These are phyloP conservation scores for Cladosporium sp. DNA, from an alignment of 2,329 filamentous ascomycete species.

Conservation along the genomic window DNA sequence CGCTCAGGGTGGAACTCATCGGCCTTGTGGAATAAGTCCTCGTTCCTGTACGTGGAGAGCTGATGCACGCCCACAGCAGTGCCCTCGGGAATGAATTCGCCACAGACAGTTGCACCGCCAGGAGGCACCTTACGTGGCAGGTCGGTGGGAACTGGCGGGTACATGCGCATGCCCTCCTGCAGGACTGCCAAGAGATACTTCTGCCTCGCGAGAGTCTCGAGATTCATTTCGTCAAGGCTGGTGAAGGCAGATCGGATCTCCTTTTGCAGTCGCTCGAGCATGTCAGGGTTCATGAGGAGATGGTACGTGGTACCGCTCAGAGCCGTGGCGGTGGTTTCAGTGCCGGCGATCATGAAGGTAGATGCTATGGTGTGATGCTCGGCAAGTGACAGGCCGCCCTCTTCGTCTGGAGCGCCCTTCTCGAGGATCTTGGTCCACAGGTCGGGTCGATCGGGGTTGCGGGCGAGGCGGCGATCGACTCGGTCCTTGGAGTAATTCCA, in stretches of 20 bases:
- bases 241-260: constrained; percentile 50
- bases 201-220: constrained; percentile 20
- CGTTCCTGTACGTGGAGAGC: constrained; percentile 18
- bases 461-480: constrained; percentile 25
- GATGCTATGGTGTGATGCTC: constrained; percentile 33
- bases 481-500: constrained; percentile 25
- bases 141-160: constrained; percentile 33
- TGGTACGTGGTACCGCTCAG: constrained; percentile 69
- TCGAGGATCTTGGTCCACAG: constrained; percentile 16
- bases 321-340: constrained; percentile 73
- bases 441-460: constrained; percentile 15
- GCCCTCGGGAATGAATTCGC: constrained; percentile 18
- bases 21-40: constrained; percentile 2
- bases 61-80: constrained; percentile 19
- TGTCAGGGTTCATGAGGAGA: constrained; percentile 58
- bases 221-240: constrained; percentile 24
- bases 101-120: constrained; percentile 26
- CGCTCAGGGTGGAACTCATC: constrained; percentile 13
- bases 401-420: constrained; percentile 2
- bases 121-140: constrained; percentile 27
- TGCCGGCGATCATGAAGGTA: constrained; percentile 58
- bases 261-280: constrained; percentile 50
- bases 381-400: constrained; percentile 18
- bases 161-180: constrained; percentile 44
- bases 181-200: constrained; percentile 44